Evolutionary conservation across 2,329 filamentous ascomycete species (phyloP), one percentile per base, ranked within the genome.

Genomic region (Fonsecaea monophora): DNA sequence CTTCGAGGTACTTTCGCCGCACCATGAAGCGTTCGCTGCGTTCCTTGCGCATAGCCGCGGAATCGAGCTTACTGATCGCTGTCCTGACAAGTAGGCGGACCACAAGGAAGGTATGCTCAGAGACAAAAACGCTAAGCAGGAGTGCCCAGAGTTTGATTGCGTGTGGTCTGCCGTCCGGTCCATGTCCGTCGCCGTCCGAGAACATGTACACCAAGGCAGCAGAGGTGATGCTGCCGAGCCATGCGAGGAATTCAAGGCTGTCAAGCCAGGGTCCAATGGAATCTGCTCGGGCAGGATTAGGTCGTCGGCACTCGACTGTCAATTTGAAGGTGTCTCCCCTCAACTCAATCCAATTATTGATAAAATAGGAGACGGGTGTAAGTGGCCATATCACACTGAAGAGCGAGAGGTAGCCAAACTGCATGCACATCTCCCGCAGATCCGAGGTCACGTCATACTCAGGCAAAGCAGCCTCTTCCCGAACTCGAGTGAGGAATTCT

Each of bases 321-420:
- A 98, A 96, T 78, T 99, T 99, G 81, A 97, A 86, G 1, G 94
- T 94, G 76, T 99, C 95, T 0, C 92, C 92, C 50, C 95, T 91
- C 45, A 98, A 86, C 77, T 98, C 95, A 65, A 99, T 82, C 93
- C 94, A 98, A 81, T 98, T 96, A 81, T 98, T 98, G 78, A 95
- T 82, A 12, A 98, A 82, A 81, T 98, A 98, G 1, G 91, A 94
- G 64, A 92, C 85, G 1, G 91, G 90, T 0, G 94, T 94, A n/a
- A 98, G 82, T 0, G 95, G 95, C 95, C 95, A 99, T 62, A 97
- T 89, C 2, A 95, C 91, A 0, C 92, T 95, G 78, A 98, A 98
- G 9, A 98, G 85, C 0, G 91, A 90, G 0, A 99, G 84, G 77
- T 97, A 98, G 35, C 94, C 92, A 82, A 86, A 92, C 73, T 95